Base-by-base conservation (phyloP, 2,329 filamentous ascomycete genomes). In the Talaromyces amestolkiae region DNA sequence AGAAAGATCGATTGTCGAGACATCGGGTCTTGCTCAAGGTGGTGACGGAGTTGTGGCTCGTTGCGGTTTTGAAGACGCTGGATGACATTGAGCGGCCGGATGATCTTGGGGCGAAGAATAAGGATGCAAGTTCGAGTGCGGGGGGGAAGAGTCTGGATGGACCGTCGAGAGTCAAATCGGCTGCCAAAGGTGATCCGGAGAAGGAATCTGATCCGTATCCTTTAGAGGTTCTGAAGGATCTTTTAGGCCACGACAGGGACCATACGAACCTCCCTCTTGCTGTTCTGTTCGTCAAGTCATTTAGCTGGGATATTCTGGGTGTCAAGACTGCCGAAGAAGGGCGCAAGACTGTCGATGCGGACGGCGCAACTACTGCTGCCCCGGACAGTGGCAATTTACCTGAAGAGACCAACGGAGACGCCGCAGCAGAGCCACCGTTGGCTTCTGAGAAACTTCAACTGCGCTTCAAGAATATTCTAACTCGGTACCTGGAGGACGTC, bases 21-120 rank as follows among this genome's bases (percentile, higher is more conserved):
- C 96, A 99, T 77, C 88, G 95, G 65, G 86, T 93, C 6, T 85
- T 99, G 24, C 81, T 99, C 63, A 88, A 93, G 43, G 90, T 99
- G 13, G 93, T 96, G 39, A 97, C 95, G 2, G 95, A 99, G 77
- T 83, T 99, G 41, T 99, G 96, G 96, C 86, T 99, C 4, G 92
- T 96, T 19, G 92, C 92, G 33, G 90, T 95, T 49, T 79, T 99
- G 70, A 87, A 90, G 72, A 97, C 93, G 49, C 82, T 98, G 66
- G 87, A 90, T 70, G 88, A 90, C 75, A 86, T 88, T 43, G 82
- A 86, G 60, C 80, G 86, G 65, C 87, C 87, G 19, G 88, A 90
- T 68, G 88, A 90, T 72, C 80, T 84, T 27, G 75, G 77, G n/a
- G 70, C 75, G 3, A 81, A 86, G 73, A 79, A 76, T n/a, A 87